phyloP scores from a whole-genome alignment of 371 early-diverging fungal genomes.

The Mortierella sp. region DNA sequence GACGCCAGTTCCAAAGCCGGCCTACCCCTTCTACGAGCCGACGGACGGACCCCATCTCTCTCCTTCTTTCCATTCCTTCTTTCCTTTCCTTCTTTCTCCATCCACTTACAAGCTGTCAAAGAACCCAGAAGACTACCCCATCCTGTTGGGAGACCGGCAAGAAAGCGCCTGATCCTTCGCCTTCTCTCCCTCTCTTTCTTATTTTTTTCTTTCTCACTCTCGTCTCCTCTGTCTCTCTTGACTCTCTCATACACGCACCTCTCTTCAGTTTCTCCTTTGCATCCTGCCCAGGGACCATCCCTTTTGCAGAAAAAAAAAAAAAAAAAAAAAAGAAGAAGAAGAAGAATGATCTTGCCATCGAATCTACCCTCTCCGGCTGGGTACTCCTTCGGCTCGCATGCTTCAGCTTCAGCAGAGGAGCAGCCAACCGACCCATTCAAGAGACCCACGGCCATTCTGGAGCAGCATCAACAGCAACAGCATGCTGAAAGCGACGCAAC shows the following conservation, averaged over 20 bases:
- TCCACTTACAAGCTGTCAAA: too few relatives aligned
- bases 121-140: too few relatives aligned
- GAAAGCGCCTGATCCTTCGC: not conserved
- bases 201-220: too few relatives aligned
- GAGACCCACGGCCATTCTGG: conserved; percentile 1
- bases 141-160: not conserved
- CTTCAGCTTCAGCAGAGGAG: conserved; percentile 30
- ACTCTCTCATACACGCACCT: not conserved
- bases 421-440: conserved; percentile 44
- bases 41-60: too few relatives aligned
- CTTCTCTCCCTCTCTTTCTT: not conserved
- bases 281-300: not conserved
- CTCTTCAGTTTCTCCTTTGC: not conserved
- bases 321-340: not conserved
- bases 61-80: too few relatives aligned
- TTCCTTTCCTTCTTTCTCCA: too few relatives aligned
- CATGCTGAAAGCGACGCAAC: conserved; percentile 3
- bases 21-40: too few relatives aligned
- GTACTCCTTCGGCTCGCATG: conserved; percentile 48
- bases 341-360: conserved; percentile 47
- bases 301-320: not conserved
- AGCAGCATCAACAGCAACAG: conserved; percentile 9
- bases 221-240: too few relatives aligned
- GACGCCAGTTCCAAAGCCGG: too few relatives aligned
- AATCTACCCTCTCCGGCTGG: conserved; percentile 47